These are phyloP conservation scores for Nakataea oryzae DNA, from an alignment of 2,329 filamentous ascomycete species.

Conservation along the genomic window DNA sequence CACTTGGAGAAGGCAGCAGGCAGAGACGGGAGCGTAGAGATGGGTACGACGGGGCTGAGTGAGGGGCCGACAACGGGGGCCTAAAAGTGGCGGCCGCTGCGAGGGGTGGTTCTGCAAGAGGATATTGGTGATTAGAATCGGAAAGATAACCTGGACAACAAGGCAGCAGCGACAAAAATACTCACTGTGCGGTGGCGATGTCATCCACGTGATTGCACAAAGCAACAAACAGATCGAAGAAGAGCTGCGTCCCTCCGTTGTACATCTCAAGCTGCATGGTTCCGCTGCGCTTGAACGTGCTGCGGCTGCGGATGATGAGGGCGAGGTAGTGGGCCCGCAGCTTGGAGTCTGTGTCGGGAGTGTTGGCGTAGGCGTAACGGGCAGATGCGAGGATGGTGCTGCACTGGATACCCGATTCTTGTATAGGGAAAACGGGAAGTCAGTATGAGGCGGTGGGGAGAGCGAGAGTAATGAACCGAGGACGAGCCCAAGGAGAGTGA, in stretches of 20 bases:
- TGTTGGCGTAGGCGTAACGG: constrained; percentile 83
- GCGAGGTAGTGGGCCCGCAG: constrained; percentile 84
- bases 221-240: constrained; percentile 90
- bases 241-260: constrained; percentile 68
- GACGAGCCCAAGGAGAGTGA: neutral
- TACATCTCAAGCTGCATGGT: constrained; percentile 97
- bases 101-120: constrained; percentile 22
- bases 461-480: too few species aligned
- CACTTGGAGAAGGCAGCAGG: neutral
- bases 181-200: constrained; percentile 46
- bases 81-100: constrained; percentile 32
- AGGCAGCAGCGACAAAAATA: constrained; percentile 6
- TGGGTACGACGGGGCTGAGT: neutral
- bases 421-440: neutral
- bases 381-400: constrained; percentile 78
- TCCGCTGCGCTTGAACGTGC: constrained; percentile 85
- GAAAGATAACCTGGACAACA: neutral
- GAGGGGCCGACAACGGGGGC: neutral
- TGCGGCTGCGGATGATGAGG: constrained; percentile 78
- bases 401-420: constrained; percentile 67
- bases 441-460: too few species aligned
- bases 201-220: constrained; percentile 84
- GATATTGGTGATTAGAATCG: neutral
- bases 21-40: neutral
- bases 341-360: constrained; percentile 83